These are phyloP conservation scores for Wilcoxina mikolae DNA, from an alignment of 495 filamentous ascomycete genomes.

Conservation along the genomic window DNA sequence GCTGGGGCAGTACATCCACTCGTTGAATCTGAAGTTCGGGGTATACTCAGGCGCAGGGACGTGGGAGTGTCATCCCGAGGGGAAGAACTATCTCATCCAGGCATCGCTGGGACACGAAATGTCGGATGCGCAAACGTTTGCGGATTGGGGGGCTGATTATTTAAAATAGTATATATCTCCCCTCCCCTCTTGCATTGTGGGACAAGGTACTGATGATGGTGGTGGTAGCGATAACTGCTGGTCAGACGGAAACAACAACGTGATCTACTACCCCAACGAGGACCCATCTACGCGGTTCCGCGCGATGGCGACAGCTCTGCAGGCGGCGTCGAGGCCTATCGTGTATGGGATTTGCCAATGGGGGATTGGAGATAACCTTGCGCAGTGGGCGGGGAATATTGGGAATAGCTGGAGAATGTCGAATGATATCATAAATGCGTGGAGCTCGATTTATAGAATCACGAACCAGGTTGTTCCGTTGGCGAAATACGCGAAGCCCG, in stretches of 20 bases:
- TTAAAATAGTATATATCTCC: constrained; percentile 32
- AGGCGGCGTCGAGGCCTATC: constrained; percentile 28
- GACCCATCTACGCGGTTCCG: constrained; percentile 30
- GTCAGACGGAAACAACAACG: constrained; percentile 33
- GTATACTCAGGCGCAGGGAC: constrained; percentile 41
- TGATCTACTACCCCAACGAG: constrained; percentile 32
- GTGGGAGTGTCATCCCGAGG: constrained; percentile 12
- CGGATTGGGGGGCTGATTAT: constrained; percentile 37
- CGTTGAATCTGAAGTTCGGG: constrained; percentile 38
- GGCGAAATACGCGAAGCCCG: constrained; percentile 29
- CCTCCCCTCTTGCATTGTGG: constrained; percentile 9
- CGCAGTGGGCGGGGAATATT: constrained; percentile 36
- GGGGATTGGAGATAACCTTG: constrained; percentile 37
- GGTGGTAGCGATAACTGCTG: constrained; percentile 36
- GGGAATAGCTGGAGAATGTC: constrained; percentile 40
- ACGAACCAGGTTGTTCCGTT: constrained; percentile 36
- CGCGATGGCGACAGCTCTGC: constrained; percentile 28
- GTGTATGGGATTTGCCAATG: constrained; percentile 42
- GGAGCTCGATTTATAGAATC: constrained; percentile 38
- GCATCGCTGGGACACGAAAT: constrained; percentile 31
- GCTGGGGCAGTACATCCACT: constrained; percentile 38
- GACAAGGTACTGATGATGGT: constrained; percentile 8
- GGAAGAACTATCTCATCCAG: constrained; percentile 8
- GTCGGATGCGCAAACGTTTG: constrained; percentile 37
- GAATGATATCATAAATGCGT: constrained; percentile 41